Evolutionary conservation across 2,329 filamentous ascomycete genomes (phyloP).

Genomic region (Colletotrichum musicola): DNA sequence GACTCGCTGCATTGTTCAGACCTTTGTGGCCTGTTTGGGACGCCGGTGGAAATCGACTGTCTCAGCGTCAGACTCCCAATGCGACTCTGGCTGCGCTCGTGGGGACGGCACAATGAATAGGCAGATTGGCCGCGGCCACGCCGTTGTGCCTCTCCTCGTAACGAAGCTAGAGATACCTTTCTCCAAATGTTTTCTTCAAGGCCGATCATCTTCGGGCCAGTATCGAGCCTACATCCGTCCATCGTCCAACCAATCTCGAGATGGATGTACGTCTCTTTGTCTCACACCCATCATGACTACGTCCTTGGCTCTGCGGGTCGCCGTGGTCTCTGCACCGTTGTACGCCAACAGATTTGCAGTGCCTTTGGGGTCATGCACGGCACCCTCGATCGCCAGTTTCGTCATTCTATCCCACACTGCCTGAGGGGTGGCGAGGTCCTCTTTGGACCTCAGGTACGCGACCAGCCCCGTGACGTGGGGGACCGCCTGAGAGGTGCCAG

Average conservation of each 20-base stretch:
- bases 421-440: slow-evolving; percentile 52
- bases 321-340: slow-evolving; percentile 57
- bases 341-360: slow-evolving; percentile 67
- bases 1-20: neutral
- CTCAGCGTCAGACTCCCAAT: neutral
- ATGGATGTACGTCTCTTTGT: neutral
- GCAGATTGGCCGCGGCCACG: neutral
- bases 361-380: slow-evolving; percentile 55
- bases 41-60: neutral
- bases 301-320: slow-evolving; percentile 7
- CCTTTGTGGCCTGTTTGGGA: neutral
- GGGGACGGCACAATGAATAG: neutral
- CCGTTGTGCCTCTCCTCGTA: neutral
- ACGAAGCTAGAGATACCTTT: neutral
- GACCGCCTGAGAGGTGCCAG: slow-evolving; percentile 54
- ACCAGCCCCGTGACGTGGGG: slow-evolving; percentile 41
- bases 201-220: slow-evolving; percentile 5
- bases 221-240: neutral
- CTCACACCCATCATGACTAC: neutral
- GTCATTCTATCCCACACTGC: slow-evolving; percentile 62
- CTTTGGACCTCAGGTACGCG: slow-evolving; percentile 49
- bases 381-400: slow-evolving; percentile 54
- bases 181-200: neutral
- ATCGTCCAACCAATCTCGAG: neutral
- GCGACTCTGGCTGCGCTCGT: neutral